Percentiles rank a stretch among this genome's conserved stretches.
These are phyloP conservation scores for Neodidymelliopsis sp. DNA, from an alignment of 2,329 filamentous ascomycete genomes.

Conservation along the genomic window DNA sequence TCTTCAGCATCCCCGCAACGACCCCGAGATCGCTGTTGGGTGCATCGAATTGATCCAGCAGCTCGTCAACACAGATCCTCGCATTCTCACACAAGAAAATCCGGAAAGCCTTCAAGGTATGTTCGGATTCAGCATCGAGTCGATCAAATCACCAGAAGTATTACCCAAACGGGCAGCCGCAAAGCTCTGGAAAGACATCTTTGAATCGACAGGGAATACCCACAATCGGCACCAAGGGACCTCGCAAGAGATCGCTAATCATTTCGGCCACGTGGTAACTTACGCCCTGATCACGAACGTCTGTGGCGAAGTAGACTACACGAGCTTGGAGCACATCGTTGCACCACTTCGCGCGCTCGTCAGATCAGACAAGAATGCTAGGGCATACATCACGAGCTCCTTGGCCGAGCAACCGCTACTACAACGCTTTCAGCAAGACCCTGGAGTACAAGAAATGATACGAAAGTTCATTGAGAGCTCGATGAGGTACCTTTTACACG, in stretches of 20 bases:
- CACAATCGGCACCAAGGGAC: constrained; percentile 38
- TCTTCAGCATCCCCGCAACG: constrained; percentile 68
- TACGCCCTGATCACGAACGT: constrained; percentile 43
- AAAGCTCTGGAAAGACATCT: constrained; percentile 70
- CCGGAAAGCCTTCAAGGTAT: constrained; percentile 67
- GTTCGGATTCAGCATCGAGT: constrained; percentile 74
- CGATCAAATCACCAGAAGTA: constrained; percentile 74
- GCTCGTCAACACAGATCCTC: constrained; percentile 66
- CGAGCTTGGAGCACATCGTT: constrained; percentile 44
- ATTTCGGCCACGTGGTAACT: constrained; percentile 43
- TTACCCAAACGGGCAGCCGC: constrained; percentile 77
- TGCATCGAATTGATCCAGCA: constrained; percentile 75
- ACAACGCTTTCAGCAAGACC: constrained; percentile 38
- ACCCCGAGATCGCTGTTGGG: constrained; percentile 75
- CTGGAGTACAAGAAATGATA: constrained; percentile 38
- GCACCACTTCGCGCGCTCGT: constrained; percentile 44
- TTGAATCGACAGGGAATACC: constrained; percentile 41
- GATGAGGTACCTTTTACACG: constrained; percentile 33
- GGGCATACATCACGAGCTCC: constrained; percentile 40
- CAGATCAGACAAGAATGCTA: constrained; percentile 41
- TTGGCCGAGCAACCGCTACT: constrained; percentile 41
- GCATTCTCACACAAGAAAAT: constrained; percentile 68
- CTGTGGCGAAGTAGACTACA: constrained; percentile 46
- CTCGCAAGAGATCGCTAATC: constrained; percentile 45
- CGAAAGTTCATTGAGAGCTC: constrained; percentile 46